These are phyloP conservation scores for Auricularia auricula-judae DNA, from an alignment of 768 basidiomycete genomes.

Conservation along the genomic window DNA sequence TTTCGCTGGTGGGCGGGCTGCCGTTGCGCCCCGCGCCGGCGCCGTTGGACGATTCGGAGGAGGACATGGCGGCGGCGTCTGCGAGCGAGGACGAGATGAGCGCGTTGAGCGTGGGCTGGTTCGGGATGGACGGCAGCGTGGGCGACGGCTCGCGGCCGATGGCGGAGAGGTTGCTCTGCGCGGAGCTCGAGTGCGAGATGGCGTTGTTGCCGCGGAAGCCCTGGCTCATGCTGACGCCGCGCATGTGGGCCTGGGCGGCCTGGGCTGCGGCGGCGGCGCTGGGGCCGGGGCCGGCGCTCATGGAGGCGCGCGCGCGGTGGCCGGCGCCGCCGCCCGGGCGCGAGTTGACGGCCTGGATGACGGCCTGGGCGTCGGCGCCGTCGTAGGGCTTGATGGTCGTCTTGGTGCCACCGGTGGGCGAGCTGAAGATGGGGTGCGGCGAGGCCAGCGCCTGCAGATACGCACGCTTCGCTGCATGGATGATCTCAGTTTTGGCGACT, in stretches of 20 bases:
- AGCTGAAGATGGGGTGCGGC: slow-evolving; percentile 61
- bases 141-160: slow-evolving; percentile 61
- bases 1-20: neutral
- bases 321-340: slow-evolving; percentile 48
- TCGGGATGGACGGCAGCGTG: slow-evolving; percentile 67
- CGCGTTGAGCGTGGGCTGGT: slow-evolving; percentile 76
- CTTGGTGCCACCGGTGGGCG: slow-evolving; percentile 36
- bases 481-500: neutral
- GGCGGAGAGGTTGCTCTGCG: slow-evolving; percentile 8
- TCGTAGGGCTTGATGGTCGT: slow-evolving; percentile 85
- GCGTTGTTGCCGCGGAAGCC: neutral
- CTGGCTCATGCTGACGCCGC: slow-evolving; percentile 12
- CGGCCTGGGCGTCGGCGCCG: slow-evolving; percentile 79
- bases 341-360: slow-evolving; percentile 76
- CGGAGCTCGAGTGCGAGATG: slow-evolving; percentile 1
- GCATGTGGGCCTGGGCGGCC: slow-evolving; percentile 16
- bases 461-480: slow-evolving; percentile 72
- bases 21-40: neutral
- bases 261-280: slow-evolving; percentile 18
- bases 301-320: slow-evolving; percentile 55
- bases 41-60: neutral
- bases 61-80: slow-evolving; percentile 35
- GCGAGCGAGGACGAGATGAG: slow-evolving; percentile 68
- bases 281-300: slow-evolving; percentile 19
- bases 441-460: slow-evolving; percentile 84